phyloP scores from a whole-genome alignment of 805 yeast genomes.

The Suhomyces sp. region DNA sequence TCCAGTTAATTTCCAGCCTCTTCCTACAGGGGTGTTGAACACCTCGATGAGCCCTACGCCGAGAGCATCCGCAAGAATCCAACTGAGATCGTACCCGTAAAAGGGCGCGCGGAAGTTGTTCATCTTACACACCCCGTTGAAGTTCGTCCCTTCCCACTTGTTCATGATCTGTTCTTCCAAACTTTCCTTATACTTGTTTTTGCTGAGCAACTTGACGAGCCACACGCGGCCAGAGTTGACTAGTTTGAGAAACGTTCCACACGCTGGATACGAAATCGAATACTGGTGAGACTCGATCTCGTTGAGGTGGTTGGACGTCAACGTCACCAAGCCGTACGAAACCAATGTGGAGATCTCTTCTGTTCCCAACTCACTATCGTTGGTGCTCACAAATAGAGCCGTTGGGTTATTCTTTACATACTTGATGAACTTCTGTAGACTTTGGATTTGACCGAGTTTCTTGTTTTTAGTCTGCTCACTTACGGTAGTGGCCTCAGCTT shows the following conservation, averaged over 20 bases:
- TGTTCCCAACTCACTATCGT: conserved; percentile 15
- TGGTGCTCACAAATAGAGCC: conserved; percentile 22
- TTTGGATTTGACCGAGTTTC: conserved; percentile 8
- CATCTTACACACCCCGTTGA: conserved; percentile 27
- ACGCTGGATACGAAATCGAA: conserved; percentile 46
- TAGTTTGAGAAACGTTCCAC: conserved; percentile 48
- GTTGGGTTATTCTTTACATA: conserved; percentile 25
- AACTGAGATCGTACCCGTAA: conserved; percentile 48
- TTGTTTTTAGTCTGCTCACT: conserved; percentile 5
- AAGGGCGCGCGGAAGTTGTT: conserved; percentile 44
- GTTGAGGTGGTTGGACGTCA: conserved; percentile 43
- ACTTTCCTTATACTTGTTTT: conserved; percentile 40
- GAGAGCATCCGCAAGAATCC: conserved; percentile 49
- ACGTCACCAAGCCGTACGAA: conserved; percentile 41
- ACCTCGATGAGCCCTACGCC: conserved; percentile 54
- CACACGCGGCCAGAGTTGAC: conserved; percentile 43
- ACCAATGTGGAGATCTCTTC: conserved; percentile 33
- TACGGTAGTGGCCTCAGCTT: background rate
- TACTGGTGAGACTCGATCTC: conserved; percentile 40
- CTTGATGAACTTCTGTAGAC: conserved; percentile 20
- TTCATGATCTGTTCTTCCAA: conserved; percentile 40
- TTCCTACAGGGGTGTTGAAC: conserved; percentile 51
- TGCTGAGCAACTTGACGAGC: conserved; percentile 38
- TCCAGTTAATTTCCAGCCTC: conserved; percentile 58
- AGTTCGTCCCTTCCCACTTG: conserved; percentile 43